Evolutionary conservation across 179 eudicot genomes (phyloP).

Genomic region (Camellia oleifera): DNA sequence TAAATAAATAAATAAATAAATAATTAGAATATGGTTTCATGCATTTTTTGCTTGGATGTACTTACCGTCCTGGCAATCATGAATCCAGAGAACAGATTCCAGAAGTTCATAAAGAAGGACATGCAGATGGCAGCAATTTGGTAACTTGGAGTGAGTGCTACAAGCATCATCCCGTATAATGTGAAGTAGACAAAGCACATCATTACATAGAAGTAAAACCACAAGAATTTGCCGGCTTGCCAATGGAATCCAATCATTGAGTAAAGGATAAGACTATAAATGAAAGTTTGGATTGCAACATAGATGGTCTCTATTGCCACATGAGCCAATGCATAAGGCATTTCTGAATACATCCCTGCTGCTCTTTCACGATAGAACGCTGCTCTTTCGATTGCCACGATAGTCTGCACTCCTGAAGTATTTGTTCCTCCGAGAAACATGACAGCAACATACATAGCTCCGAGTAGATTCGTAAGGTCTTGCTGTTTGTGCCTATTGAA

Average conservation of each 20-base stretch:
- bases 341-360: conserved; percentile 49
- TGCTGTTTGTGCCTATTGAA: conserved; percentile 37
- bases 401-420: conserved; percentile 36
- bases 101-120: conserved; percentile 17
- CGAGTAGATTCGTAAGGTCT: conserved; percentile 43
- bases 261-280: conserved; percentile 19
- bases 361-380: conserved; percentile 56
- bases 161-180: conserved; percentile 23
- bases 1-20: neutral
- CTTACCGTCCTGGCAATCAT: conserved; percentile 14
- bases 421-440: conserved; percentile 47
- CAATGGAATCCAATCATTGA: conserved; percentile 19
- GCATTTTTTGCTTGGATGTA: neutral
- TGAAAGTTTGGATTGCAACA: conserved; percentile 17
- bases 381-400: conserved; percentile 37
- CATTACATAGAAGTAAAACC: conserved; percentile 13
- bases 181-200: conserved; percentile 19
- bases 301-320: conserved; percentile 20
- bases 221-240: conserved; percentile 11
- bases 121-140: conserved; percentile 17
- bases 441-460: conserved; percentile 43
- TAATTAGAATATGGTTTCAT: neutral
- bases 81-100: conserved; percentile 23
- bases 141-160: conserved; percentile 17
- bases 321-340: conserved; percentile 51